Conservation (phyloP, 1,284 basidiomycete genomes). For the Leccinum fallax region DNA sequence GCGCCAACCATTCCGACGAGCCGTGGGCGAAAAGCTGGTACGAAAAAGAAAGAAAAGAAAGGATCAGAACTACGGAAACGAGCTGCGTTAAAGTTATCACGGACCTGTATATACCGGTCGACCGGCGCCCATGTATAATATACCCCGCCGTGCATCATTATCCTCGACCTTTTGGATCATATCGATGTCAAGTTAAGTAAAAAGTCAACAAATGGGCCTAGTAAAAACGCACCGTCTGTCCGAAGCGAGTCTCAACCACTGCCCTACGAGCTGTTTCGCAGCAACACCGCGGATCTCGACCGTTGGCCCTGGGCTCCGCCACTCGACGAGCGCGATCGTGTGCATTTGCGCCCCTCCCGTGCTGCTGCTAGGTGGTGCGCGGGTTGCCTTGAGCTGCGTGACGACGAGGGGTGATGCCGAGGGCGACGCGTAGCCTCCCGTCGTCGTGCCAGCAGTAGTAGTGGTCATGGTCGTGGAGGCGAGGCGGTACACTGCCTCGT, state of each 20-base stretch:
- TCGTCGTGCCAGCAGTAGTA: neutral
- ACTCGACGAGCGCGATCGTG: slow-evolving; percentile 59
- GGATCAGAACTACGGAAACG: neutral
- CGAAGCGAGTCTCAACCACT: slow-evolving; percentile 56
- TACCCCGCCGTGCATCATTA: slow-evolving; percentile 44
- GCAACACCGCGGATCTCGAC: slow-evolving; percentile 57
- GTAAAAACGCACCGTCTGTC: slow-evolving; percentile 49
- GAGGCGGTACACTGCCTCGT: slow-evolving; percentile 43
- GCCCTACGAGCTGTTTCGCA: slow-evolving; percentile 48
- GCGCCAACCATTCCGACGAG: slow-evolving; percentile 43
- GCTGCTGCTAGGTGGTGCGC: neutral
- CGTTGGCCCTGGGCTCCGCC: slow-evolving; percentile 50
- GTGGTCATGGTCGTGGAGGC: neutral
- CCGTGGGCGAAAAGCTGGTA: slow-evolving; percentile 43
- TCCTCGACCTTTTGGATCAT: slow-evolving; percentile 37
- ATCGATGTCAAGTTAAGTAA: neutral
- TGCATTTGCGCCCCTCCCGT: slow-evolving; percentile 35
- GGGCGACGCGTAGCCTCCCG: neutral
- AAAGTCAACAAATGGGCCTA: neutral
- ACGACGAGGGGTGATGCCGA: neutral
- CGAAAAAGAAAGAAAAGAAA: neutral
- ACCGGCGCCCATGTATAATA: slow-evolving; percentile 47
- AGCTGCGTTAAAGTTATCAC: slow-evolving; percentile 21
- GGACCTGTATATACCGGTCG: slow-evolving; percentile 43
- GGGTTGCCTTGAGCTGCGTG: slow-evolving; percentile 52